Evolutionary conservation across 257 asterid genomes (phyloP).

Genomic region (Misopates orontium): DNA sequence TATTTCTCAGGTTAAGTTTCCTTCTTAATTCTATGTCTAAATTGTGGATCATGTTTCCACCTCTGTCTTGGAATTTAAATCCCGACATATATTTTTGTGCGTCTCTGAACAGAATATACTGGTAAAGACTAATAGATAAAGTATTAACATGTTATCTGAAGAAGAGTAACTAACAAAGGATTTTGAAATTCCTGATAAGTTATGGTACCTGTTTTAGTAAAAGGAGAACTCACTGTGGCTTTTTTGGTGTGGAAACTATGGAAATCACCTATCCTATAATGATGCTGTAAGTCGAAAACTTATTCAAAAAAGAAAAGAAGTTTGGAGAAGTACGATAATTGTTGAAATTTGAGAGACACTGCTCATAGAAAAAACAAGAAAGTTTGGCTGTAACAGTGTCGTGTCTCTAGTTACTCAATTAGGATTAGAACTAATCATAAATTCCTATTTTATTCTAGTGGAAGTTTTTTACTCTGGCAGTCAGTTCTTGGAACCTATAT

Average conservation of each 20-base stretch:
- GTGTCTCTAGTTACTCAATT: neutral
- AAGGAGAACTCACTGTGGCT: no score
- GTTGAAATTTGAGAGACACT: neutral
- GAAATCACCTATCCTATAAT: neutral
- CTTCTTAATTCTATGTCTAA: neutral
- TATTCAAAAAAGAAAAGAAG: neutral
- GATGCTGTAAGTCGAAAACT: neutral
- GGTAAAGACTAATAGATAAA: no score
- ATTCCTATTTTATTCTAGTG: no score
- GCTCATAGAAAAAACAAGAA: neutral
- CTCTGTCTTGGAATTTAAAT: neutral
- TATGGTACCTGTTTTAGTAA: neutral
- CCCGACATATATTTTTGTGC: neutral
- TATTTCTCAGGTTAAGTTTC: neutral
- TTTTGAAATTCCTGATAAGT: neutral
- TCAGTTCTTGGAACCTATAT: constrained; percentile 1
- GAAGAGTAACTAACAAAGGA: neutral
- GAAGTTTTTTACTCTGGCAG: neutral
- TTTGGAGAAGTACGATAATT: neutral
- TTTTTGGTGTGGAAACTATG: neutral
- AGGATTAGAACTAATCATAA: neutral
- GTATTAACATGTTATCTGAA: neutral
- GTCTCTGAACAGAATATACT: neutral
- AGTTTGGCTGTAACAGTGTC: neutral
- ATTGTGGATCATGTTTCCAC: neutral